Base-by-base conservation (phyloP, 73 alveolate genomes). In the Durusdinium trenchii region DNA sequence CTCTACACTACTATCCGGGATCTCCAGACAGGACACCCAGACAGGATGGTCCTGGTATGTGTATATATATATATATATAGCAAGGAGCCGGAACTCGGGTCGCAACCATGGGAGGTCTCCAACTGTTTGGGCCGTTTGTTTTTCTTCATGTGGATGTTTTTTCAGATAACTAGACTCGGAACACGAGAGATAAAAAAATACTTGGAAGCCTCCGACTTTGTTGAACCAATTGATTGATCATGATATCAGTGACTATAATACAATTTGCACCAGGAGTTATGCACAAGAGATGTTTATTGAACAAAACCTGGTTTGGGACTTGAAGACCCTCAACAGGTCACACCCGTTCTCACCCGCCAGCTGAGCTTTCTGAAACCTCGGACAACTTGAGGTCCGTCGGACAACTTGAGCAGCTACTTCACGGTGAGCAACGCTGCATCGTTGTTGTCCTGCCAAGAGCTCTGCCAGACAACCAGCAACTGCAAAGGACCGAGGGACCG, bases 321-420 rank as follows among this genome's bases (percentile, higher is more conserved):
- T 54, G 9, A 12, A 12, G 64, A 20, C 20, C 64, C 64, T 54
- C 64, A 54, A 54, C 64, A 20, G 64, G 64, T 54, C 28, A 54
- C 28, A 20, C 28, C 28, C 9, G 64, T 54, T 54, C 64, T 12
- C 28, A 20, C 28, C 20, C 20, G 9, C 64, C 9, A 20, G 20
- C 9, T 54, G 64, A 54, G 9, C 20, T 54, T 54, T 54, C 28
- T 20, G n/a, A n/a, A n/a, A n/a, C n/a, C n/a, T n/a, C n/a, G n/a
- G n/a, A n/a, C n/a, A n/a, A n/a, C 64, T 20, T 20, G 87, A 45
- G 87, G 60, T 6, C 87, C 60, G 23, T 32, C 87, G 6, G 60
- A 45, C 87, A 45, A 76, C 61, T 20, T 71, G 83, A 7, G 28
- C n/a, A 71, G 83, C 83, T 71, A 71, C 83, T 71, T 35, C 83